Evolutionary conservation across 352 stramenopile species (phyloP).

Genomic region (Phytopythium helicoides): DNA sequence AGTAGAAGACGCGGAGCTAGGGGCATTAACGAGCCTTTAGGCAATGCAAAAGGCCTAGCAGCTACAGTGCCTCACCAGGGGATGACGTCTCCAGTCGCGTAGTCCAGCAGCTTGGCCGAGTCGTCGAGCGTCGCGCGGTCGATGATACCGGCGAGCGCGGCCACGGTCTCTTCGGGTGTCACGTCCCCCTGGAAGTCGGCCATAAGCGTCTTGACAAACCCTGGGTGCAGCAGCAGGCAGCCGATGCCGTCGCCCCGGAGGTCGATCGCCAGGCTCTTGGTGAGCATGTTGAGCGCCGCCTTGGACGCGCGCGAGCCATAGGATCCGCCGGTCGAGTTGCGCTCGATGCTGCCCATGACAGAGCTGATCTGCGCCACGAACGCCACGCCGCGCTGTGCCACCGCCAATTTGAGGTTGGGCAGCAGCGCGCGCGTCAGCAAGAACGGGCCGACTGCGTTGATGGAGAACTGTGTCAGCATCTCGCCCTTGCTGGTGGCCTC

Average conservation of each 20-base stretch:
- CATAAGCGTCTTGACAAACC: slow-evolving; percentile 58
- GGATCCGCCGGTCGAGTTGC: slow-evolving; percentile 38
- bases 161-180: slow-evolving; percentile 46
- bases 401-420: slow-evolving; percentile 41
- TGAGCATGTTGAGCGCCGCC: slow-evolving; percentile 74
- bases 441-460: slow-evolving; percentile 69
- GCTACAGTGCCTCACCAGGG: slow-evolving; percentile 63
- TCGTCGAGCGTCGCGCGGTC: slow-evolving; percentile 44
- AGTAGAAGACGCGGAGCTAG: background rate
- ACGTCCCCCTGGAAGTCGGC: slow-evolving; percentile 30
- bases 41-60: background rate
- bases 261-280: slow-evolving; percentile 49
- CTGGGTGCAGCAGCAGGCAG: slow-evolving; percentile 54
- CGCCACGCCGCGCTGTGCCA: slow-evolving; percentile 32
- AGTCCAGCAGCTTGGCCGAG: slow-evolving; percentile 54
- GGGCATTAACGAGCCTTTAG: too few relatives aligned
- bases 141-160: slow-evolving; percentile 51
- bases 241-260: slow-evolving; percentile 54
- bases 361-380: slow-evolving; percentile 58
- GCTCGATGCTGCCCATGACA: slow-evolving; percentile 46
- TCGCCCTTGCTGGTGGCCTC: slow-evolving; percentile 40
- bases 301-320: slow-evolving; percentile 84
- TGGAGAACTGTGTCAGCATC: slow-evolving; percentile 53
- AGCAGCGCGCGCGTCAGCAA: slow-evolving; percentile 55
- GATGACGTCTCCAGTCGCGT: slow-evolving; percentile 45